A percentile compares a stretch with the other conserved stretches of the same genome.
Evolutionary conservation across 352 stramenopile species (phyloP).

Genomic region (Globisporangium polare): DNA sequence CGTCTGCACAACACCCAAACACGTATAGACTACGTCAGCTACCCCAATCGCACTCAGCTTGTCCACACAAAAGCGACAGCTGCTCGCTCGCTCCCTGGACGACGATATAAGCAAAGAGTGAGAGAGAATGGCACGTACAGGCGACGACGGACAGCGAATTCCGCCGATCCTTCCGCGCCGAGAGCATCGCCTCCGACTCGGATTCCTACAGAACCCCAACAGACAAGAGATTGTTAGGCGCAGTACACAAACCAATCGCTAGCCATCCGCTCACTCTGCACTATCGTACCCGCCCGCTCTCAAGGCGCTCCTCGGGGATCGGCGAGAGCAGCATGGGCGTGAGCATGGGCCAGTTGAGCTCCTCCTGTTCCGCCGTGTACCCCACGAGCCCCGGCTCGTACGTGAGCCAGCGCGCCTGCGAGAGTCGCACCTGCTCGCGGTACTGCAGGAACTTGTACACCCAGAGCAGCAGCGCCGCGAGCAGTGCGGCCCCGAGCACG

Average conservation of each 20-base stretch:
- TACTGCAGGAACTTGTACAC: constrained; percentile 60
- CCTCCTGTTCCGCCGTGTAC: constrained; percentile 2
- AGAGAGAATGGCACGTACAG: constrained; percentile 27
- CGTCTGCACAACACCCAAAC: constrained; percentile 8
- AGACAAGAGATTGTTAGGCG: background rate
- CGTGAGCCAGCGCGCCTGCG: constrained; percentile 61
- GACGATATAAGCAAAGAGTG: background rate
- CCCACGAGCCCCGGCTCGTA: constrained; percentile 36
- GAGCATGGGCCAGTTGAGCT: constrained; percentile 44
- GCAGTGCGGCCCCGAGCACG: constrained; percentile 31
- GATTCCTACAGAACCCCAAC: constrained; percentile 32
- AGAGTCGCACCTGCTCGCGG: constrained; percentile 47
- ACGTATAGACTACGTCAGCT: background rate
- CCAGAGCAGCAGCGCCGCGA: constrained; percentile 48
- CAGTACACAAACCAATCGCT: background rate
- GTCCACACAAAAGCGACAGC: background rate
- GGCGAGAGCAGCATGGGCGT: constrained; percentile 61
- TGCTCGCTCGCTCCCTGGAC: background rate
- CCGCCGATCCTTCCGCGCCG: constrained; percentile 28
- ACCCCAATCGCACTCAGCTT: background rate
- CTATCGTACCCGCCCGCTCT: constrained; percentile 39
- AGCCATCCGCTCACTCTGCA: background rate
- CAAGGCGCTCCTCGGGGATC: constrained; percentile 56
- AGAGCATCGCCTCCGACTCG: constrained; percentile 41
- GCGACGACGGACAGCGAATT: constrained; percentile 39